Base-by-base conservation (phyloP, 2,329 filamentous ascomycete genomes). In the Penicillium glabrum region DNA sequence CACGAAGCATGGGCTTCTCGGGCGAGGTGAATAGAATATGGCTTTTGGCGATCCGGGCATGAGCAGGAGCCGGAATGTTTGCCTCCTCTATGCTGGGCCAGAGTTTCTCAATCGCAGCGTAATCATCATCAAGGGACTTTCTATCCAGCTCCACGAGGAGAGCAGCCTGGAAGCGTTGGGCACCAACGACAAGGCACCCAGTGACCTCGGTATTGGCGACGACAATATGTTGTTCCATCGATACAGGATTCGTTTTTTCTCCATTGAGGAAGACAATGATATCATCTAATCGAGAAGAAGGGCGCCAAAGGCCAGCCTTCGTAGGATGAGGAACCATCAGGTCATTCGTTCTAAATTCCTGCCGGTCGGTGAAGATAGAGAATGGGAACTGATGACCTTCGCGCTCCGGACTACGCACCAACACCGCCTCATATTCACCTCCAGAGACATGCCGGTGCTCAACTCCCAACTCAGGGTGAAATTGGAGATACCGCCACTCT, bases 311-410 rank as follows among this genome's bases (percentile, higher is more conserved):
- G 23, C 65, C 57, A 0, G 58, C 14, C 39, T 67, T 62, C 11
- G 52, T 47, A 19, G 46, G 51, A 59, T 70, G 75, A n/a, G 43
- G 65, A 31, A 59, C 55, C 45, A 67, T 77, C 0, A 78, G 57
- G 50, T 78, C 75, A 19, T 67, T 69, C 21, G 72, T 76, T 6
- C 61, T 62, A 41, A 73, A 75, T 31, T 66, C 69, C 3, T 69
- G 49, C 1, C 62, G 43, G 10, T 72, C 59, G 0, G 68, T 71
- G 50, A 73, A 76, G 3, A 71, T 62, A 5, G 61, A 54, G 47
- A 73, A 76, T 5, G 71, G 44, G 11, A 63, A 61, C 51, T 69
- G 67, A 21, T 65, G 61, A 1, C 51, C 49, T 23, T 66, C 60
- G 3, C 56, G 16, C 10, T 68, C 56, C 1, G 65, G 51, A 4